These are phyloP conservation scores for Ophiostoma sp. DNA, from an alignment of 2,329 filamentous ascomycete species.

Conservation along the genomic window DNA sequence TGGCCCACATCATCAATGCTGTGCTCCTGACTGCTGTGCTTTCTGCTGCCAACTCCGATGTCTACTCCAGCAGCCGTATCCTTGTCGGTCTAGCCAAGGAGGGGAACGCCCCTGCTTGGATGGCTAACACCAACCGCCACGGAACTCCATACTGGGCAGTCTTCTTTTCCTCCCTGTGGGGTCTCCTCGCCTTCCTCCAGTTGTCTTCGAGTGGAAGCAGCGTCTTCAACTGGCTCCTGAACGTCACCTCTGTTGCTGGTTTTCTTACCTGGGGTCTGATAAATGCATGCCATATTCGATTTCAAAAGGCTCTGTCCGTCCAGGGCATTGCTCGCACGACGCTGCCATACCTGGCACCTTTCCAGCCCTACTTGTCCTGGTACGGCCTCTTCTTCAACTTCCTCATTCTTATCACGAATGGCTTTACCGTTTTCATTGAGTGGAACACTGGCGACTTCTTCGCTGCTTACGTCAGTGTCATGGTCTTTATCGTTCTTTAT, in stretches of 20 bases:
- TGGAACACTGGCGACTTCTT: constrained; percentile 60
- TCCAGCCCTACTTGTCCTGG: constrained; percentile 49
- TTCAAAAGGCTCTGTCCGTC: constrained; percentile 36
- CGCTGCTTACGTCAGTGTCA: constrained; percentile 58
- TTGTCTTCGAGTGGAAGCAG: constrained; percentile 33
- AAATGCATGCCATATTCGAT: constrained; percentile 37
- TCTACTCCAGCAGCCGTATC: constrained; percentile 42
- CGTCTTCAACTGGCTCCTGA: constrained; percentile 40
- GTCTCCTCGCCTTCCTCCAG: constrained; percentile 36
- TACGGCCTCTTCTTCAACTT: constrained; percentile 62
- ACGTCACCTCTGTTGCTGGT: constrained; percentile 40
- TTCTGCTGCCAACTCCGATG: constrained; percentile 56
- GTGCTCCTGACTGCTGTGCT: constrained; percentile 55
- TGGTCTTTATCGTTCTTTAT: constrained; percentile 57
- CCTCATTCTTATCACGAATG: constrained; percentile 61
- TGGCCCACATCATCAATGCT: constrained; percentile 62
- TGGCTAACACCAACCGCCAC: constrained; percentile 31
- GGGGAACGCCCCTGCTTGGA: constrained; percentile 38
- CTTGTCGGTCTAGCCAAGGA: constrained; percentile 39
- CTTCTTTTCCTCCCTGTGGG: constrained; percentile 35
- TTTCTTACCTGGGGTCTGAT: constrained; percentile 41
- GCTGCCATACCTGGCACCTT: constrained; percentile 37
- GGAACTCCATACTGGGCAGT: constrained; percentile 40
- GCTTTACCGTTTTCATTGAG: constrained; percentile 61
- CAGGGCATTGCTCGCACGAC: constrained; percentile 34